These are phyloP conservation scores for Metschnikowia amazonensis DNA, from an alignment of 805 yeast species.

Conservation along the genomic window DNA sequence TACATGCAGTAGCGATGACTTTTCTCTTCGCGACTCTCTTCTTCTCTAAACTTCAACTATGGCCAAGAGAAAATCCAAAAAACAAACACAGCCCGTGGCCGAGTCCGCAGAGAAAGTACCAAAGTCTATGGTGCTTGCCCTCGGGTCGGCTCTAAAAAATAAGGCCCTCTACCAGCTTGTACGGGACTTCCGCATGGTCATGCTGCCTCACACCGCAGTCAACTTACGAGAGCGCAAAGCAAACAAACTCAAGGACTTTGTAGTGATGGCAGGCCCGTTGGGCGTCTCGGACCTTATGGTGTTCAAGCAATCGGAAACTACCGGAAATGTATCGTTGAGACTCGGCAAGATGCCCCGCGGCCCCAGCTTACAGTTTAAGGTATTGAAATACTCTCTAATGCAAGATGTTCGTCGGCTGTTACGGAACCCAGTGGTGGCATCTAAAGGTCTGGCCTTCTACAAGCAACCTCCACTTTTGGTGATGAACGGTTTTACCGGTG, in stretches of 20 bases:
- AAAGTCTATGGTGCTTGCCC: conserved; percentile 87
- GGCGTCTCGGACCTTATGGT: conserved; percentile 87
- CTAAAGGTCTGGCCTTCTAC: conserved; percentile 60
- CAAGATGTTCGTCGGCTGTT: conserved; percentile 72
- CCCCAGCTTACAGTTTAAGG: conserved; percentile 83
- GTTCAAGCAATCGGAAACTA: conserved; percentile 73
- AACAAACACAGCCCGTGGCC: conserved; percentile 61
- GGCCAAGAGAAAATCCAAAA: conserved; percentile 54
- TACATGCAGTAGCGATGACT: conserved; percentile 1
- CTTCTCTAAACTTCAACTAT: conserved; percentile 14
- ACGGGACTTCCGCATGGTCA: conserved; percentile 77
- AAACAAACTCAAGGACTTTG: conserved; percentile 83
- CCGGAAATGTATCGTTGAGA: conserved; percentile 80
- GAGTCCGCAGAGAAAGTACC: conserved; percentile 76
- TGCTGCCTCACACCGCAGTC: conserved; percentile 97
- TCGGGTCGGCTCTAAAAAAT: conserved; percentile 73
- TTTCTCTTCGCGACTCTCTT: not conserved
- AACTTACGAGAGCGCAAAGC: conserved; percentile 80
- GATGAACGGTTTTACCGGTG: conserved; percentile 73
- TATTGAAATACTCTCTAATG: conserved; percentile 70
- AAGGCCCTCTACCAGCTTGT: conserved; percentile 83
- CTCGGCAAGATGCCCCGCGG: conserved; percentile 89
- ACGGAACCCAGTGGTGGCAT: conserved; percentile 74
- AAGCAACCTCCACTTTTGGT: conserved; percentile 84
- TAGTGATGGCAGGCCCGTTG: conserved; percentile 98